Percentiles rank a stretch among this genome's conserved stretches.
Evolutionary conservation across 2,329 filamentous ascomycete genomes (phyloP).

Genomic region (Blastomyces emzantsi): DNA sequence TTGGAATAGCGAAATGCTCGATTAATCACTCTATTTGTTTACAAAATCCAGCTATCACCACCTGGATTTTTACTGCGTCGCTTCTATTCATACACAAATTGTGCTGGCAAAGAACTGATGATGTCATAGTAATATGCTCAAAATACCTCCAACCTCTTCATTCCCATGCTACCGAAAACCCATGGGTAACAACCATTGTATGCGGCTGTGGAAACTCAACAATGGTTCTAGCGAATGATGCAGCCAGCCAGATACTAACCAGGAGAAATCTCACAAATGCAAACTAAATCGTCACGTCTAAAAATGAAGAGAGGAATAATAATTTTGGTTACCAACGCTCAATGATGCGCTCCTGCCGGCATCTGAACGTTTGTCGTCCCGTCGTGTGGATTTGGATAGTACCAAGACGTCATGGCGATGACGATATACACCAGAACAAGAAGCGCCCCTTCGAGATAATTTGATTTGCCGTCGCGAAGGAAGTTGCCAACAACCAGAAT

Average conservation of each 20-base stretch:
- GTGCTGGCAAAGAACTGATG: background rate
- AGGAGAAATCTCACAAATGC: background rate
- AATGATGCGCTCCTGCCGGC: background rate
- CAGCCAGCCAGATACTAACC: no score
- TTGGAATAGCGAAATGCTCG: background rate
- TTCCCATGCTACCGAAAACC: background rate
- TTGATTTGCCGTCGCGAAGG: conserved; percentile 76
- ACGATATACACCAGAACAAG: conserved; percentile 59
- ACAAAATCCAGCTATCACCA: background rate
- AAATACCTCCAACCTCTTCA: background rate
- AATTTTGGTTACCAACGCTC: background rate
- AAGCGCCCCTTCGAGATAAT: conserved; percentile 79
- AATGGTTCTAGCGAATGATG: background rate
- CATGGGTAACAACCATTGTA: no score
- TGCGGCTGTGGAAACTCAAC: background rate
- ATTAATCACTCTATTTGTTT: background rate
- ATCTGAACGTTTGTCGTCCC: conserved; percentile 15
- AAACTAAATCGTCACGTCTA: background rate
- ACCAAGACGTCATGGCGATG: conserved; percentile 53
- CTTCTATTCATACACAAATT: background rate
- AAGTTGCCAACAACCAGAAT: conserved; percentile 85
- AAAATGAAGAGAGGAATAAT: background rate
- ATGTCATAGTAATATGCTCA: background rate
- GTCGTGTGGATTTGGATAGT: conserved; percentile 47
- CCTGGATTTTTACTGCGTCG: no score